These are phyloP conservation scores for Leccinum subfulvum DNA, from an alignment of 1,284 basidiomycete species.

Conservation along the genomic window DNA sequence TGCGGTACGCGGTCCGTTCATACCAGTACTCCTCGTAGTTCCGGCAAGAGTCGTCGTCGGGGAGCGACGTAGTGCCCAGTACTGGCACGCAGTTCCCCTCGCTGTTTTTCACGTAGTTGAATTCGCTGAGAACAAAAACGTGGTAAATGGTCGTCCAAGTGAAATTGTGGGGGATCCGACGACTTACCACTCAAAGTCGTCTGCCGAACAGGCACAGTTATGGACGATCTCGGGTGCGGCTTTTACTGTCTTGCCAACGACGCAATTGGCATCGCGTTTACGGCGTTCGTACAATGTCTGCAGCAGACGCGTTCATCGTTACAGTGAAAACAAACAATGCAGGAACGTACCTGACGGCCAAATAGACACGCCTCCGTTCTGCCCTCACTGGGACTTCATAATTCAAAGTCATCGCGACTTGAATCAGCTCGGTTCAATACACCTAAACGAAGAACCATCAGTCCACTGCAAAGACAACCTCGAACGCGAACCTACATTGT, in stretches of 20 bases:
- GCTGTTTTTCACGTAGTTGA: slow-evolving; percentile 76
- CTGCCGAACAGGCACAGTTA: slow-evolving; percentile 69
- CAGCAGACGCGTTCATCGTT: background rate
- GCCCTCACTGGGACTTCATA: slow-evolving; percentile 90
- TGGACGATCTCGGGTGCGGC: slow-evolving; percentile 53
- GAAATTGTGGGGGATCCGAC: background rate
- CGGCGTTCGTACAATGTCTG: slow-evolving; percentile 88
- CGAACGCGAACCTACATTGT: slow-evolving; percentile 58
- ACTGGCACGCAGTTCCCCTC: slow-evolving; percentile 75
- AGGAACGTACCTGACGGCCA: slow-evolving; percentile 66
- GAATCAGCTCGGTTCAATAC: slow-evolving; percentile 68
- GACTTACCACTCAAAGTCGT: slow-evolving; percentile 92
- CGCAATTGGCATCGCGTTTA: slow-evolving; percentile 76
- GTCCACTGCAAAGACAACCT: background rate
- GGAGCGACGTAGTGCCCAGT: slow-evolving; percentile 61
- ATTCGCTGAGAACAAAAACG: slow-evolving; percentile 60
- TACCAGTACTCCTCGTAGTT: slow-evolving; percentile 80
- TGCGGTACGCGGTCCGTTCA: slow-evolving; percentile 85
- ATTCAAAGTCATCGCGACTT: slow-evolving; percentile 85
- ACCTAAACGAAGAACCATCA: slow-evolving; percentile 45
- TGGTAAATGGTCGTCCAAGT: background rate
- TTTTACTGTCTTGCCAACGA: slow-evolving; percentile 71
- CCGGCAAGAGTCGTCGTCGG: slow-evolving; percentile 61
- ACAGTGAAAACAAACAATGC: background rate
- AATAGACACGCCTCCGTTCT: slow-evolving; percentile 80